phyloP scores from a whole-genome alignment of 441 rosid species.

The Dalechampia spathulata region DNA sequence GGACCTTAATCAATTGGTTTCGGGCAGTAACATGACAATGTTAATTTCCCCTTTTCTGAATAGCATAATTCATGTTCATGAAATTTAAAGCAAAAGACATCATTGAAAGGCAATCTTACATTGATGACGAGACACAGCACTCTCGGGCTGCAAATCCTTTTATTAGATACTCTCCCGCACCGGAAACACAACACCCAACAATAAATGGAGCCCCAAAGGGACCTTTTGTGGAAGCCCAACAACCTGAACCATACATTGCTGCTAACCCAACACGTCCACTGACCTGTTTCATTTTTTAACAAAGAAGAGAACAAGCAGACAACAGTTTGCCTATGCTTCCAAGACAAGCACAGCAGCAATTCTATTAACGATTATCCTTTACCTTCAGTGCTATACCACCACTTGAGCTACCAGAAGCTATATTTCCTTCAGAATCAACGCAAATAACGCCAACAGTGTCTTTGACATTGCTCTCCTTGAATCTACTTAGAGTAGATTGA shows the following conservation, averaged over 20 bases:
- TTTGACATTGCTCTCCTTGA: constrained; percentile 50
- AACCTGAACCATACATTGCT: constrained; percentile 85
- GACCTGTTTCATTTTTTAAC: constrained; percentile 33
- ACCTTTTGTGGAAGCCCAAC: constrained; percentile 90
- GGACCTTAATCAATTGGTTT: too few species aligned
- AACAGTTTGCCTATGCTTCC: not conserved
- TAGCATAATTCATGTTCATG: too few species aligned
- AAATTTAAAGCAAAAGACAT: too few species aligned
- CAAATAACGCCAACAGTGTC: constrained; percentile 96
- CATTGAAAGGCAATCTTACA: constrained; percentile 34
- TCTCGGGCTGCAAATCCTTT: constrained; percentile 91
- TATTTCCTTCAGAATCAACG: constrained; percentile 67
- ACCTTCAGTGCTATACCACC: constrained; percentile 97
- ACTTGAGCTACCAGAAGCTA: constrained; percentile 87
- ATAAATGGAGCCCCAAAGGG: constrained; percentile 59
- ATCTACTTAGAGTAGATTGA: constrained; percentile 12
- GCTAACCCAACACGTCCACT: constrained; percentile 93
- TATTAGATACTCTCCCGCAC: constrained; percentile 88
- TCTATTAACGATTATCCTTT: too few species aligned
- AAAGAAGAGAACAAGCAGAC: not conserved
- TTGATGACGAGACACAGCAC: constrained; percentile 65
- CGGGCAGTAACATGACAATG: too few species aligned
- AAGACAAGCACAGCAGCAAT: not conserved
- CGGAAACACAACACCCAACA: constrained; percentile 78
- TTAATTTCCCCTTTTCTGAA: too few species aligned